Conservation (phyloP, 495 filamentous ascomycete species). For the Penicillium robsamsonii region DNA sequence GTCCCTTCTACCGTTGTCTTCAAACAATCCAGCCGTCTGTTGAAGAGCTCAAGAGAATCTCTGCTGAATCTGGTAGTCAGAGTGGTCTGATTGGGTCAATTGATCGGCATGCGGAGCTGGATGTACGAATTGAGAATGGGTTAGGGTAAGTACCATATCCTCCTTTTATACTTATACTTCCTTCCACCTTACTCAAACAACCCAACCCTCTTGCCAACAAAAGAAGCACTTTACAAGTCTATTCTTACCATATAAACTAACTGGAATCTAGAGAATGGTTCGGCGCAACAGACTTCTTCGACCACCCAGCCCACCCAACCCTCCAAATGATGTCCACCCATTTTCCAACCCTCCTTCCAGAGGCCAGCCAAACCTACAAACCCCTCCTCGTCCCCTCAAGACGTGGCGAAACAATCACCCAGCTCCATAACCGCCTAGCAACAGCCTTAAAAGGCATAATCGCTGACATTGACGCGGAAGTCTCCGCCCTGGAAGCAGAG, state of each 20-base stretch:
- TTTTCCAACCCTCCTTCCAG: constrained; percentile 60
- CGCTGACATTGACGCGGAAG: constrained; percentile 61
- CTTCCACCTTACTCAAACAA: background rate
- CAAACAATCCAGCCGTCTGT: constrained; percentile 78
- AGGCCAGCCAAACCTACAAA: constrained; percentile 43
- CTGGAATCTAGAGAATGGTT: constrained; percentile 75
- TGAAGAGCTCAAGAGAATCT: constrained; percentile 45
- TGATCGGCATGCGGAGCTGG: constrained; percentile 31
- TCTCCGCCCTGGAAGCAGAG: constrained; percentile 31
- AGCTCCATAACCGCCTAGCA: constrained; percentile 78
- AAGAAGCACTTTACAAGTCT: background rate
- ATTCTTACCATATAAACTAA: background rate
- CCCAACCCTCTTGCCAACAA: background rate
- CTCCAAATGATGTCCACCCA: constrained; percentile 55
- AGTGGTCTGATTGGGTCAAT: constrained; percentile 10
- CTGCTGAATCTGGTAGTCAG: constrained; percentile 3
- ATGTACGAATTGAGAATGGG: constrained; percentile 70
- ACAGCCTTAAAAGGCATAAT: constrained; percentile 70
- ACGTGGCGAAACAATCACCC: constrained; percentile 71
- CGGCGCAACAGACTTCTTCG: constrained; percentile 64
- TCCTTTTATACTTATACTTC: background rate
- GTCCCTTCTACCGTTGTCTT: constrained; percentile 88
- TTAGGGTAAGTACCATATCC: constrained; percentile 52
- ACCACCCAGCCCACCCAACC: constrained; percentile 75
- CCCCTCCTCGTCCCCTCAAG: constrained; percentile 62